These are phyloP conservation scores for Penicillium capsulatum DNA, from an alignment of 2,329 filamentous ascomycete species.

Conservation along the genomic window DNA sequence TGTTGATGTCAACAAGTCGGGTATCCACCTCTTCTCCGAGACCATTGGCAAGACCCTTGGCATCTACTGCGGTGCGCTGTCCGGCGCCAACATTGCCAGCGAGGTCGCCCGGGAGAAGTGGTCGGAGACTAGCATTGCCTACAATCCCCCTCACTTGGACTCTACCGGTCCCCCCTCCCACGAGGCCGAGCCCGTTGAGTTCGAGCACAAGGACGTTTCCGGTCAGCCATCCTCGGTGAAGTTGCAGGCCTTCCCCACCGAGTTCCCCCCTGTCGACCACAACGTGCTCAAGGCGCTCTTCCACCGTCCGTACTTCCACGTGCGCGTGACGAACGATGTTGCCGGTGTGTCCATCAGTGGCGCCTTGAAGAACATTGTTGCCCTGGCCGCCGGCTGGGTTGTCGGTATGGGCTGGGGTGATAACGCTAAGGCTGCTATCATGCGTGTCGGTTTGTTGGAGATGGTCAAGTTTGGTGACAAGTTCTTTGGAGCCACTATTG, in stretches of 20 bases:
- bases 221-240: constrained; percentile 64
- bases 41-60: constrained; percentile 85
- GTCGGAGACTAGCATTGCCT: constrained; percentile 94
- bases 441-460: constrained; percentile 91
- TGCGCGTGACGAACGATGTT: constrained; percentile 90
- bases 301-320: constrained; percentile 96
- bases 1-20: constrained; percentile 82
- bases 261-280: constrained; percentile 85
- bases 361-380: constrained; percentile 95
- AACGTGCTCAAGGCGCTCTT: constrained; percentile 78
- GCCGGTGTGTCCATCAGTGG: constrained; percentile 92
- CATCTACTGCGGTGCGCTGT: constrained; percentile 95
- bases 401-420: constrained; percentile 96
- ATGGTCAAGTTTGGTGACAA: constrained; percentile 94
- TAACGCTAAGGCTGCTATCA: constrained; percentile 97
- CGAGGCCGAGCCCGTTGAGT: constrained; percentile 47
- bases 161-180: constrained; percentile 66
- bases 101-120: constrained; percentile 96
- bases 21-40: constrained; percentile 87
- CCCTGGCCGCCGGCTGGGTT: constrained; percentile 89
- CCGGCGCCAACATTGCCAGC: constrained; percentile 90
- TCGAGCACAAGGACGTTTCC: constrained; percentile 65
- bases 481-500: constrained; percentile 81
- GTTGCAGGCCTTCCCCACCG: constrained; percentile 69
- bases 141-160: constrained; percentile 87